Percentiles rank a stretch among this genome's conserved stretches.
These are phyloP conservation scores for Yamadazyma olivae DNA, from an alignment of 805 yeast genomes.

Conservation along the genomic window DNA sequence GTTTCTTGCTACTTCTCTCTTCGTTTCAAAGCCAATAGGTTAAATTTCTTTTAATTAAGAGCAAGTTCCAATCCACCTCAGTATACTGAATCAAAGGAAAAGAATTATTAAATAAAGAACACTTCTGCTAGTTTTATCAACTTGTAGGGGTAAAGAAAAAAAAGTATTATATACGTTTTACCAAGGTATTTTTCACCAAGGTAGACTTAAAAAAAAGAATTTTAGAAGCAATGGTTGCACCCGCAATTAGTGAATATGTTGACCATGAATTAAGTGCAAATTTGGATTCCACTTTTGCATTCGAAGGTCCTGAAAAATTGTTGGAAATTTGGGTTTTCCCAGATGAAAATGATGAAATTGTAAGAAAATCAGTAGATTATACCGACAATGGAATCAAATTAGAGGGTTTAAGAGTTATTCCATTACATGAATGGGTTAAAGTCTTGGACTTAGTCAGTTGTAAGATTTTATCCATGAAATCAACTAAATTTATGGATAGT, in stretches of 20 bases:
- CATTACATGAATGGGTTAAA: slow-evolving; percentile 64
- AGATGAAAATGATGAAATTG: slow-evolving; percentile 30
- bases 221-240: slow-evolving; percentile 34
- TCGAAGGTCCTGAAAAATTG: slow-evolving; percentile 96
- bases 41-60: slow-evolving; percentile 18
- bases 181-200: too few species aligned
- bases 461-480: slow-evolving; percentile 78
- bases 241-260: slow-evolving; percentile 49
- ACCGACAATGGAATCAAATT: slow-evolving; percentile 16
- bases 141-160: background rate
- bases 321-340: slow-evolving; percentile 86
- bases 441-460: slow-evolving; percentile 82
- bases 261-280: slow-evolving; percentile 77
- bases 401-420: slow-evolving; percentile 58
- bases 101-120: too few species aligned
- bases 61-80: slow-evolving; percentile 42
- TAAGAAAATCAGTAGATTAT: background rate
- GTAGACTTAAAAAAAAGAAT: background rate
- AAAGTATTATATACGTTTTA: too few species aligned
- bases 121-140: too few species aligned
- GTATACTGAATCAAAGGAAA: slow-evolving; percentile 11
- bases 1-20: slow-evolving; percentile 50
- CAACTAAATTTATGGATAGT: slow-evolving; percentile 68
- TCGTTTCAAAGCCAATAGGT: slow-evolving; percentile 32
- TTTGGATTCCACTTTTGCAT: slow-evolving; percentile 86